Evolutionary conservation across 2,329 filamentous ascomycete genomes (phyloP).

Genomic region (Cladosporium sp.): DNA sequence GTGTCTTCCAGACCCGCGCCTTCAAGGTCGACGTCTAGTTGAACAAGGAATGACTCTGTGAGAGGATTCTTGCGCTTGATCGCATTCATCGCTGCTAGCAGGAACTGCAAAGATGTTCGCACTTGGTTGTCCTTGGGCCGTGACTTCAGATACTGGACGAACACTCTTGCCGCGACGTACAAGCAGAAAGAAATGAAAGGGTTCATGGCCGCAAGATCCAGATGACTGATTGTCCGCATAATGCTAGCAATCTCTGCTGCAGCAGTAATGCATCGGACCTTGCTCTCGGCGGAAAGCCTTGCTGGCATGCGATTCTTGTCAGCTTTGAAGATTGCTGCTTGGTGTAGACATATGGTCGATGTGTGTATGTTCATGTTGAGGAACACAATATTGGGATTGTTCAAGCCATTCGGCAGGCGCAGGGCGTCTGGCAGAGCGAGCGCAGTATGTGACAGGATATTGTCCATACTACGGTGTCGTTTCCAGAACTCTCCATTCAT

Average conservation of each 20-base stretch:
- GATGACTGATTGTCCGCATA: slow-evolving; percentile 91
- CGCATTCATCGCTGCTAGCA: slow-evolving; percentile 86
- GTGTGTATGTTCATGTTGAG: slow-evolving; percentile 97
- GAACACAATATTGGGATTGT: slow-evolving; percentile 84
- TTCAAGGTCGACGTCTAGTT: slow-evolving; percentile 88
- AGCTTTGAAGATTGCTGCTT: slow-evolving; percentile 96
- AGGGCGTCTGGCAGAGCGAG: slow-evolving; percentile 78
- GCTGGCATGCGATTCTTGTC: slow-evolving; percentile 80
- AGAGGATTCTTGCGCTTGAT: slow-evolving; percentile 85
- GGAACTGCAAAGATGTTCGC: slow-evolving; percentile 80
- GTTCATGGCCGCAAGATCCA: slow-evolving; percentile 84
- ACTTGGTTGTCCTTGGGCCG: slow-evolving; percentile 80
- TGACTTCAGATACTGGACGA: slow-evolving; percentile 94
- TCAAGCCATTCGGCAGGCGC: slow-evolving; percentile 73
- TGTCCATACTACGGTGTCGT: slow-evolving; percentile 84
- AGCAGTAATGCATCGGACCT: slow-evolving; percentile 87
- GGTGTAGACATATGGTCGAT: slow-evolving; percentile 94
- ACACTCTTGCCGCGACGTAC: slow-evolving; percentile 92
- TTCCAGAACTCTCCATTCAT: slow-evolving; percentile 96
- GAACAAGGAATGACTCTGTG: slow-evolving; percentile 91
- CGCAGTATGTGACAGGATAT: slow-evolving; percentile 83
- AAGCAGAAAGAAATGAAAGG: slow-evolving; percentile 94
- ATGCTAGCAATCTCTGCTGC: slow-evolving; percentile 92
- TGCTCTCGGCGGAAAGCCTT: slow-evolving; percentile 83
- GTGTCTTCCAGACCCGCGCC: slow-evolving; percentile 59